Evolutionary conservation across 208 protist genomes (phyloP), one percentile per base, ranked within the genome.

Genomic region (Trypanosoma scelopori): DNA sequence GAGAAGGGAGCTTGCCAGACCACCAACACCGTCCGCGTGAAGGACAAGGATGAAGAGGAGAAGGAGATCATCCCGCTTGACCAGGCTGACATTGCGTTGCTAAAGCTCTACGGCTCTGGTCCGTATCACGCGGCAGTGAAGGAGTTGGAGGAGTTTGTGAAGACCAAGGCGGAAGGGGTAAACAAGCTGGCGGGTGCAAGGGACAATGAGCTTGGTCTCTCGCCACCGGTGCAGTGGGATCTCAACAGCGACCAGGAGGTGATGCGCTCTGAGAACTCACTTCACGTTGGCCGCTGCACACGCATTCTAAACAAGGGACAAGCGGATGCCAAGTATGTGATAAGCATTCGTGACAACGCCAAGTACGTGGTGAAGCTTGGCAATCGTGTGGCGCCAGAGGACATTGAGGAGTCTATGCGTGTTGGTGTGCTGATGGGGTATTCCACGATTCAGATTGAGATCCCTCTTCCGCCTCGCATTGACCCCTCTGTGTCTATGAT

Each of bases 401-500:
- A 99, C 78, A 99, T 99, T 69, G 99, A 99, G 79, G 99, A 99
- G 84, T 98, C 94, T 43, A 99, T 99, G 98, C 95, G 99, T 55
- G 98, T 99, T 20, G 99, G 98, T 52, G 89, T 98, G 23, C 68
- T 92, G 27, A 87, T 99, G 62, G 98, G 99, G 57, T 96, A 98
- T 55, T 97, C 77, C 61, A 99, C 99, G 69, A 99, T 99, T 76
- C 93, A 98, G 76, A 99, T 99, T 81, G 96, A 99, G 79, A 98
- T 99, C 55, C 98, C 99, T 25, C 95, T 99, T 41, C 99, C 99
- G n/a, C 98, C 99, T 18, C 96, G 98, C 69, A 99, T 99, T 74
- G 99, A 99, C 78, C 98, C 99, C 11, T 98, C 95, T 22, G 99
- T 99, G 5, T 99, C 98, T 3, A 99, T 99, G 95, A 99, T 99